Conservation (phyloP, 2,329 filamentous ascomycete species). For the Xylaria sp. region DNA sequence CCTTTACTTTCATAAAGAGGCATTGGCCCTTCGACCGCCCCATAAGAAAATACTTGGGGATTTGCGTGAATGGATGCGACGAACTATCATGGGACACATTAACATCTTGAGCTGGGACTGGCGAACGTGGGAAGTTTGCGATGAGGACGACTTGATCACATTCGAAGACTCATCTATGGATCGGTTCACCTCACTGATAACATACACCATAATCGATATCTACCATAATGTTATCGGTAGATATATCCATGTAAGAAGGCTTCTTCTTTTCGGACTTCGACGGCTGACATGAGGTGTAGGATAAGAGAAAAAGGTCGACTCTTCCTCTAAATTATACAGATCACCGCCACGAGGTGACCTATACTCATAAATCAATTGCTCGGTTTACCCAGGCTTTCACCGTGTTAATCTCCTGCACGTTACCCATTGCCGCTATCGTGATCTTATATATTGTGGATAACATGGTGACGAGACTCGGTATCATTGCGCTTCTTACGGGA, state of each 20-base stretch:
- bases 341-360: slow-evolving; percentile 32
- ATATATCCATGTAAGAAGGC: slow-evolving; percentile 26
- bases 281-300: slow-evolving; percentile 6
- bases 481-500: slow-evolving; percentile 31
- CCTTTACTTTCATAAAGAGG: slow-evolving; percentile 12
- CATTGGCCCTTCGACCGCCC: slow-evolving; percentile 20
- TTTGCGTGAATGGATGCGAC: slow-evolving; percentile 33
- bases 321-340: slow-evolving; percentile 30
- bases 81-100: slow-evolving; percentile 22
- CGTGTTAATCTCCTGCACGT: slow-evolving; percentile 30
- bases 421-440: slow-evolving; percentile 33
- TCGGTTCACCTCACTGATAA: slow-evolving; percentile 33
- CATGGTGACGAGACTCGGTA: slow-evolving; percentile 23
- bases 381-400: slow-evolving; percentile 32
- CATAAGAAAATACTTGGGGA: slow-evolving; percentile 31
- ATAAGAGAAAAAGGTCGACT: not conserved
- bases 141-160: slow-evolving; percentile 27
- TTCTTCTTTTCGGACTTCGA: not conserved
- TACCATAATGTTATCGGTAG: slow-evolving; percentile 31
- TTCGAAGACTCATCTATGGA: slow-evolving; percentile 38
- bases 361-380: slow-evolving; percentile 30
- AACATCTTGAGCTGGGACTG: slow-evolving; percentile 30
- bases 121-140: slow-evolving; percentile 19
- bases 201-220: slow-evolving; percentile 28
- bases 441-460: slow-evolving; percentile 26